A percentile compares a stretch with the other conserved stretches of the same genome.
Evolutionary conservation across 2,329 filamentous ascomycete species (phyloP).

Genomic region (Scopulariopsis brevicaulis): DNA sequence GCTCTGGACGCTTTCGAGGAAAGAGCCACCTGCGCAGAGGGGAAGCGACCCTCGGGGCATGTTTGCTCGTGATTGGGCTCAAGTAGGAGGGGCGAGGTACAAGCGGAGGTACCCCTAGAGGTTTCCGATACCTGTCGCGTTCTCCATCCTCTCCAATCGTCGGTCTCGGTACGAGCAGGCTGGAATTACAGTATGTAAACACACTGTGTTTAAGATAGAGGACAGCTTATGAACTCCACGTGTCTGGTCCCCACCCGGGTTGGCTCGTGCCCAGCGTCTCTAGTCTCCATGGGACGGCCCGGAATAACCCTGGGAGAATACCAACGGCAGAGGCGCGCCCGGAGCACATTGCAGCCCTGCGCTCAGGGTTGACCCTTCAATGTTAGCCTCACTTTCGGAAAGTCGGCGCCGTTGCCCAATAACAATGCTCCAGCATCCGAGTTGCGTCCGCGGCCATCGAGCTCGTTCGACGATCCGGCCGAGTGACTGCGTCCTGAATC

Average conservation of each 20-base stretch:
- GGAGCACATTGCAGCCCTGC: not conserved
- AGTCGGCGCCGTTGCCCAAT: not conserved
- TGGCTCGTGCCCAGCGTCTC: not conserved
- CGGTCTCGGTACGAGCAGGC: not conserved
- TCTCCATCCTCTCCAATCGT: not conserved
- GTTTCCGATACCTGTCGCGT: not conserved
- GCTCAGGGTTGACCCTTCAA: not conserved
- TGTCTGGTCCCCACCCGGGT: not conserved
- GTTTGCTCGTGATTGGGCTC: not conserved
- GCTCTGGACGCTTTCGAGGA: not conserved
- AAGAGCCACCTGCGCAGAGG: not conserved
- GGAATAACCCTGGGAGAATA: not conserved
- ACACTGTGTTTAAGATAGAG: not conserved
- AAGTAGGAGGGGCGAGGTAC: not conserved
- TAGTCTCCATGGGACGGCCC: not conserved
- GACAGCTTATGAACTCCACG: not conserved
- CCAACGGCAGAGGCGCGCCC: not conserved
- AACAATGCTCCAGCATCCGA: not conserved
- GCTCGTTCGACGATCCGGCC: not conserved
- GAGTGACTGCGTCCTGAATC: not conserved
- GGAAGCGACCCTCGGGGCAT: not conserved
- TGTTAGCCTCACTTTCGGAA: not conserved
- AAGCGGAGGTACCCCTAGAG: not conserved
- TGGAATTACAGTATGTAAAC: not conserved
- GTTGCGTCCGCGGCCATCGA: not conserved